Percentiles rank a stretch among this genome's conserved stretches.
phyloP scores from a whole-genome alignment of 23 red algal species.

The Gracilaria domingensis region DNA sequence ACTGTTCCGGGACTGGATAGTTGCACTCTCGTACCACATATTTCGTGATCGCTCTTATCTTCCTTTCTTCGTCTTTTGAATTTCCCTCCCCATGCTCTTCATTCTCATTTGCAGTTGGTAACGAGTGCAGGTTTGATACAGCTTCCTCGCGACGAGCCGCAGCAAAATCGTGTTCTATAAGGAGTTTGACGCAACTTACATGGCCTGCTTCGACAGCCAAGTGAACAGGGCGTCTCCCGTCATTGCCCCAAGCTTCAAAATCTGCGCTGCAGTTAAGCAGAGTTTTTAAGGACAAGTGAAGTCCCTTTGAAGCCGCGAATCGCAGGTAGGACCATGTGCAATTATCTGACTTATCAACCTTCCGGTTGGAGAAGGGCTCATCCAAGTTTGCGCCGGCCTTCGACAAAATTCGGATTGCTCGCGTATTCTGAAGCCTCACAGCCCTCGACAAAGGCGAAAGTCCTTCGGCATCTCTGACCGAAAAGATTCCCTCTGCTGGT shows the following conservation, averaged over 20 bases:
- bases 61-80: background rate
- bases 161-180: slow-evolving; percentile 30
- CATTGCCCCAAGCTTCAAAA: slow-evolving; percentile 30
- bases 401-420: slow-evolving; percentile 36
- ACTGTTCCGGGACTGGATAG: background rate
- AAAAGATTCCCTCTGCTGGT: slow-evolving; percentile 22
- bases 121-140: background rate
- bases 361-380: slow-evolving; percentile 17
- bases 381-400: slow-evolving; percentile 33
- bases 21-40: slow-evolving; percentile 55
- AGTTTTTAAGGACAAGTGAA: slow-evolving; percentile 27
- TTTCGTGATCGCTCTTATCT: slow-evolving; percentile 8
- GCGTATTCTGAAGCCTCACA: slow-evolving; percentile 6
- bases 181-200: slow-evolving; percentile 32
- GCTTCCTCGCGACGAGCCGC: background rate
- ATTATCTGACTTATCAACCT: background rate
- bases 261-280: slow-evolving; percentile 49
- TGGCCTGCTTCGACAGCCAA: slow-evolving; percentile 50
- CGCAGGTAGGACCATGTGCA: slow-evolving; percentile 31
- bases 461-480: slow-evolving; percentile 34
- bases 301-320: slow-evolving; percentile 27
- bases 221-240: slow-evolving; percentile 49
- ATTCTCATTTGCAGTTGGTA: background rate
- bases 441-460: slow-evolving; percentile 41
- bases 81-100: background rate